phyloP scores from a whole-genome alignment of 768 basidiomycete species.

The Cystoderma amianthinum region DNA sequence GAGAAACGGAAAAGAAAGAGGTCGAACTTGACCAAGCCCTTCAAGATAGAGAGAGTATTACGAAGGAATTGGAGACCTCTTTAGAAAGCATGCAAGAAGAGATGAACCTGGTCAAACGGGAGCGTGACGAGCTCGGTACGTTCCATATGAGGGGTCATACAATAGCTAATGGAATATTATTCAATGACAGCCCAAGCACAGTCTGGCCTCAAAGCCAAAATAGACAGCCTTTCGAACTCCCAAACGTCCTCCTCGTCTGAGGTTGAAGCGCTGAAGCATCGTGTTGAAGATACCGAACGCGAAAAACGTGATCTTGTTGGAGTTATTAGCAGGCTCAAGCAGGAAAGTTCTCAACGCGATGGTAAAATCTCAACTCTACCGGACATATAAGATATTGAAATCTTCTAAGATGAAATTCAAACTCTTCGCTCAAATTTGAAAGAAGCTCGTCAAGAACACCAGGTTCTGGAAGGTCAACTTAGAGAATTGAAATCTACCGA shows the following conservation, averaged over 20 bases:
- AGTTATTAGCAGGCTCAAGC: slow-evolving; percentile 77
- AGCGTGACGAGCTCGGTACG: slow-evolving; percentile 64
- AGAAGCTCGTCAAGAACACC: slow-evolving; percentile 69
- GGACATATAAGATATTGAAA: slow-evolving; percentile 5
- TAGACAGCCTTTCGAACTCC: slow-evolving; percentile 49
- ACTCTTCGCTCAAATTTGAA: slow-evolving; percentile 63
- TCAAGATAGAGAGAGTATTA: slow-evolving; percentile 64
- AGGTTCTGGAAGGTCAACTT: slow-evolving; percentile 56
- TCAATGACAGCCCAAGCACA: slow-evolving; percentile 23
- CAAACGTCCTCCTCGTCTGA: slow-evolving; percentile 60
- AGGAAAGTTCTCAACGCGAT: slow-evolving; percentile 67
- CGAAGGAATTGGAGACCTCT: slow-evolving; percentile 48
- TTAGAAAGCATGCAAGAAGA: slow-evolving; percentile 50
- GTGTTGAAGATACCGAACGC: slow-evolving; percentile 70
- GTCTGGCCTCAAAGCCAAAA: slow-evolving; percentile 44
- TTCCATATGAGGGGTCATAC: too few relatives aligned
- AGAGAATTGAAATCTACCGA: slow-evolving; percentile 71
- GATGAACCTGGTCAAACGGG: slow-evolving; percentile 44
- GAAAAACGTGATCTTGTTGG: slow-evolving; percentile 88
- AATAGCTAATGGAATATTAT: too few relatives aligned
- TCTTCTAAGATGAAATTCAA: slow-evolving; percentile 74
- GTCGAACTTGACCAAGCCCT: slow-evolving; percentile 81
- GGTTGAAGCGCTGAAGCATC: slow-evolving; percentile 47
- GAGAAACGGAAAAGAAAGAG: slow-evolving; percentile 65
- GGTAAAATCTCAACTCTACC: slow-evolving; percentile 32